Base-by-base conservation (phyloP, 495 filamentous ascomycete species). In the Elasticomyces elasticus region DNA sequence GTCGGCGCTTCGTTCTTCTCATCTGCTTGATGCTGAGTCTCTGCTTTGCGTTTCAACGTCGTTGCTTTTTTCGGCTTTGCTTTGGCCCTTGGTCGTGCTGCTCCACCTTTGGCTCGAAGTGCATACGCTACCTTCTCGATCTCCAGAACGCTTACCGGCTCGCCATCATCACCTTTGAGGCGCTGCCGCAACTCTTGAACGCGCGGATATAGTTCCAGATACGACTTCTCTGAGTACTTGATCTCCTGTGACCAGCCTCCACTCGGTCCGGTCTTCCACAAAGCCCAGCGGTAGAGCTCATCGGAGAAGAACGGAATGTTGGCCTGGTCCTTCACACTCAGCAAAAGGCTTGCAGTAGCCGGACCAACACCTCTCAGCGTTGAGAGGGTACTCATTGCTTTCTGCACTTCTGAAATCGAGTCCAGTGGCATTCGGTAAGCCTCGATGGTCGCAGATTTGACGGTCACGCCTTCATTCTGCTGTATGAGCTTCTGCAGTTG, bases 271-370 rank as follows among this genome's bases (percentile, higher is more conserved):
- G 69, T 35, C 71, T 78, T 40, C 66, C 67, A 59, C 61, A 62
- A 64, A 73, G 77, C 13, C 83, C 83, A 89, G 52, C 80, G 72
- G 64, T 78, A 89, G 20, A 79, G 70, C 69, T 89, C 85, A 58
- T 91, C 86, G 25, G 82, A 83, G 68, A 86, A 89, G 66, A 89
- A 91, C 0, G 85, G 79, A 11, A 82, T 71, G 19, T 74, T 68
- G 0, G 70, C 62, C 0, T 74, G 68, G n/a, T 81, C 76, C 49
- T 74, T 73, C 3, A 82, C 74, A 0, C 82, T 78, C 1, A 89
- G 73, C 1, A 89, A 67, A 23, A 91, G 70, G 1, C 83, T 87
- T 0, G 82, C 84, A 0, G 85, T 88, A 6, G 86, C 85, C 24
- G 81, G 79, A 0, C 86, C 86, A 45, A 89, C 76, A 38, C 85